Conservation (phyloP, 305 asterid species). For the Withania somnifera region DNA sequence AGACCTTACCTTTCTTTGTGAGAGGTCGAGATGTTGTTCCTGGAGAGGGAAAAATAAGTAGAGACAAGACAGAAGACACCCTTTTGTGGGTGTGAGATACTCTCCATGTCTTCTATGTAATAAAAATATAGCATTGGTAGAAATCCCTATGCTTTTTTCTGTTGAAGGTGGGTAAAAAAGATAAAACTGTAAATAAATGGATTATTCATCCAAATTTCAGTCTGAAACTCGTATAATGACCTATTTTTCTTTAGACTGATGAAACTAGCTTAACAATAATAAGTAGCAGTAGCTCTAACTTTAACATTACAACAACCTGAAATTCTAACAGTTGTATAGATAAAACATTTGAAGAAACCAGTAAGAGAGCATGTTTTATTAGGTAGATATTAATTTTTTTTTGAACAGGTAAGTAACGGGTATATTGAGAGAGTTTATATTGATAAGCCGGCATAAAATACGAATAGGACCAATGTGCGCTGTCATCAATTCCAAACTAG, state of each 20-base stretch:
- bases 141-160: background rate
- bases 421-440: background rate
- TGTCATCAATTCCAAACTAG: background rate
- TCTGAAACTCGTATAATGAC: too few relatives aligned
- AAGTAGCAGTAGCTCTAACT: background rate
- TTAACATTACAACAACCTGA: background rate
- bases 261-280: background rate
- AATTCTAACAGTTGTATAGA: background rate
- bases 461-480: background rate
- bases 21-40: too few relatives aligned
- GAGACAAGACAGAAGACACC: background rate
- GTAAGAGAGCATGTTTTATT: background rate
- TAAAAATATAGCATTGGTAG: background rate
- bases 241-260: background rate
- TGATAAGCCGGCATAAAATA: background rate
- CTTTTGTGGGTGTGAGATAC: background rate
- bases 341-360: background rate
- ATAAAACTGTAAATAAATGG: background rate
- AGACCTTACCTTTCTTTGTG: too few relatives aligned
- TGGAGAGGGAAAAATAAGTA: background rate
- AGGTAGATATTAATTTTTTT: background rate
- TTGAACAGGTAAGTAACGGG: background rate
- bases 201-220: too few relatives aligned
- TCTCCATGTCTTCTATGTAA: background rate
- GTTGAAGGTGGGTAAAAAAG: background rate